Conservation (phyloP, 257 asterid species). For the Eustoma russellianum region DNA sequence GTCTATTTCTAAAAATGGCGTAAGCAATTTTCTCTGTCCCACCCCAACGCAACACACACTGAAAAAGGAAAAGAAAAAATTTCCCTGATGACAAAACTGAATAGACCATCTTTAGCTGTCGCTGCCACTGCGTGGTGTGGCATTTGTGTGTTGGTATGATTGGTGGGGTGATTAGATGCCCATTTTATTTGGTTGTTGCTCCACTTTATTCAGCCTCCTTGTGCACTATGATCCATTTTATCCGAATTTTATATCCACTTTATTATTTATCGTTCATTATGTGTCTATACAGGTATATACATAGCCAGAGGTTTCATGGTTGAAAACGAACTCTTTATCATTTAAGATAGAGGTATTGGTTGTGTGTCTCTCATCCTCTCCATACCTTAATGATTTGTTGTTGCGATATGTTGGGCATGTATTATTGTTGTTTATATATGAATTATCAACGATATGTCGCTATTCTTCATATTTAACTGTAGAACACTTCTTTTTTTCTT, state of each 20-base stretch:
- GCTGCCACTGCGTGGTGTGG: slow-evolving; percentile 2
- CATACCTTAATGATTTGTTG: too few relatives aligned
- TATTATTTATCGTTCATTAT: too few relatives aligned
- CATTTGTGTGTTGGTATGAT: slow-evolving; percentile 29
- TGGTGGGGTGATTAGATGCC: slow-evolving; percentile 62
- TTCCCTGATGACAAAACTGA: slow-evolving; percentile 6
- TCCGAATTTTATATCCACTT: not conserved
- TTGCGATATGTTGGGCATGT: too few relatives aligned
- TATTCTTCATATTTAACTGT: too few relatives aligned
- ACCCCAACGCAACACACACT: not conserved
- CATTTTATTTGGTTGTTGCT: slow-evolving; percentile 32
- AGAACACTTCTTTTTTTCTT: too few relatives aligned
- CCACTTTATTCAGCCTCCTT: slow-evolving; percentile 18
- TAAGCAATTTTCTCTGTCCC: not conserved
- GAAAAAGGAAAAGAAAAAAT: not conserved
- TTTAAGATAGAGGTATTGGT: too few relatives aligned
- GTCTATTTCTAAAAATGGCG: not conserved
- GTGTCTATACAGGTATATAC: too few relatives aligned
- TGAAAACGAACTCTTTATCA: too few relatives aligned
- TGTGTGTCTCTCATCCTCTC: not conserved
- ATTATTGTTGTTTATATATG: not conserved
- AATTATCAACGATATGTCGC: not conserved
- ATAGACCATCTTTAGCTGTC: slow-evolving; percentile 8
- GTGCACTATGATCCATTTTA: too few relatives aligned
- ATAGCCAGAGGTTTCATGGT: too few relatives aligned